phyloP scores from a whole-genome alignment of 768 basidiomycete genomes.

The Boletus pseudo-olivaceus region DNA sequence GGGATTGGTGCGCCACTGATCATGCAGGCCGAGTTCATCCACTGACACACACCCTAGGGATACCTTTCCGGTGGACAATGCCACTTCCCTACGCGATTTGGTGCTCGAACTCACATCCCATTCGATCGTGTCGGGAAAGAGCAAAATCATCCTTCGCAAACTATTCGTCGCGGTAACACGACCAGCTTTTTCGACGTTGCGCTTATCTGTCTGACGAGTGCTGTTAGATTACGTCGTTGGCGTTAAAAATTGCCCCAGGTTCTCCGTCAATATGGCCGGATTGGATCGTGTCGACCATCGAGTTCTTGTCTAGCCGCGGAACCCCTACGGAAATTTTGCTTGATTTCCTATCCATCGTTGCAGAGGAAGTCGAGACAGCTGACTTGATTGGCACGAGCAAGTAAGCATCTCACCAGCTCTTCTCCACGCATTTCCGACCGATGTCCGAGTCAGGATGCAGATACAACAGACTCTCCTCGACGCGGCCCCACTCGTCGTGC shows the following conservation, averaged over 20 bases:
- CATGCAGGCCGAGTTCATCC: background rate
- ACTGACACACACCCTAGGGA: conserved; percentile 48
- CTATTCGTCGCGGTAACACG: conserved; percentile 74
- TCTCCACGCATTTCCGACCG: conserved; percentile 2
- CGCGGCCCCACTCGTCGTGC: conserved; percentile 67
- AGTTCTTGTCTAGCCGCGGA: conserved; percentile 57
- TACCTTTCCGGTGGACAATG: conserved; percentile 62
- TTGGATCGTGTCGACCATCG: conserved; percentile 69
- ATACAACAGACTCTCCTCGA: conserved; percentile 64
- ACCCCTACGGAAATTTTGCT: conserved; percentile 58
- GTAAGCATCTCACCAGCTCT: conserved; percentile 40
- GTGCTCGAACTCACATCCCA: conserved; percentile 69
- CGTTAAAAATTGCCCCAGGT: conserved; percentile 63
- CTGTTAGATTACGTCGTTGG: conserved; percentile 60
- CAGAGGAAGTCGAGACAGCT: conserved; percentile 75
- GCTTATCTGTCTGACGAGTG: conserved; percentile 5
- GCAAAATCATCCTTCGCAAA: conserved; percentile 77
- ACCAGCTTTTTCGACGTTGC: background rate
- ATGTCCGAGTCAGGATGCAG: conserved; percentile 43
- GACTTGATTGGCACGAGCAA: conserved; percentile 71
- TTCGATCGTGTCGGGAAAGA: conserved; percentile 54
- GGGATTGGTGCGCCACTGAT: conserved; percentile 70
- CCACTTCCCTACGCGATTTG: conserved; percentile 56
- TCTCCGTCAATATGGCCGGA: conserved; percentile 64
- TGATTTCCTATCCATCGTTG: conserved; percentile 78